phyloP scores from a whole-genome alignment of 2,329 filamentous ascomycete genomes.

The Penicillium corylophilum region DNA sequence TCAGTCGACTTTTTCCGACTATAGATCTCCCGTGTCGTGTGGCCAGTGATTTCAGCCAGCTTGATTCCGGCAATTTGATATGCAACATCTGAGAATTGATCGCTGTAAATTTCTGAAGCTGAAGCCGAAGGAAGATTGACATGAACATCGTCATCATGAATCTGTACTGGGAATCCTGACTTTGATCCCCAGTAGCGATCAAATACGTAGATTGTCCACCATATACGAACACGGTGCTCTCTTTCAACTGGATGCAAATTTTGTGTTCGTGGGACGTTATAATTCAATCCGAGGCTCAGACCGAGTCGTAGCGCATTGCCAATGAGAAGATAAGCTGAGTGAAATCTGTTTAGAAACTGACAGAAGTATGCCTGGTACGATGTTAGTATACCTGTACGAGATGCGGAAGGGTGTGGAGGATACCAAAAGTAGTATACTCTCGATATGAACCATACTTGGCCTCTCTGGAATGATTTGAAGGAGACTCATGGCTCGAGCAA shows the following conservation, averaged over 20 bases:
- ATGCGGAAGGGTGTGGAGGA: too few relatives aligned
- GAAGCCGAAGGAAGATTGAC: slow-evolving; percentile 33
- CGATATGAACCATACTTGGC: slow-evolving; percentile 42
- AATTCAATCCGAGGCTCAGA: slow-evolving; percentile 43
- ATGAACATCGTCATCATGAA: slow-evolving; percentile 47
- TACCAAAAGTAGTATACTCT: slow-evolving; percentile 36
- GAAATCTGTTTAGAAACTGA: slow-evolving; percentile 29
- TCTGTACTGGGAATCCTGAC: slow-evolving; percentile 47
- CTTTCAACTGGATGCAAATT: slow-evolving; percentile 24
- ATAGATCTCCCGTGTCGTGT: slow-evolving; percentile 27
- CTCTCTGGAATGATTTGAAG: slow-evolving; percentile 42
- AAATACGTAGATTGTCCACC: slow-evolving; percentile 35
- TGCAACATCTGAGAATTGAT: slow-evolving; percentile 33
- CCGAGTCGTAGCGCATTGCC: slow-evolving; percentile 40
- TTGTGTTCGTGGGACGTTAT: slow-evolving; percentile 30
- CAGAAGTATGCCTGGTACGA: slow-evolving; percentile 29
- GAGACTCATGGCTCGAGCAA: slow-evolving; percentile 36
- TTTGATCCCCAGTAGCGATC: slow-evolving; percentile 48
- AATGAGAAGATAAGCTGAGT: slow-evolving; percentile 31
- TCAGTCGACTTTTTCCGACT: slow-evolving; percentile 26
- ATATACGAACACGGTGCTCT: slow-evolving; percentile 30
- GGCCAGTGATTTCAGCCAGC: slow-evolving; percentile 30
- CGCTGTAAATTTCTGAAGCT: slow-evolving; percentile 15
- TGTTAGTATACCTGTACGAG: too few relatives aligned
- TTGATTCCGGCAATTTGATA: slow-evolving; percentile 30